Evolutionary conservation across 108 stramenopile genomes (phyloP).

Genomic region (Mayamaea pseudoterrestris): DNA sequence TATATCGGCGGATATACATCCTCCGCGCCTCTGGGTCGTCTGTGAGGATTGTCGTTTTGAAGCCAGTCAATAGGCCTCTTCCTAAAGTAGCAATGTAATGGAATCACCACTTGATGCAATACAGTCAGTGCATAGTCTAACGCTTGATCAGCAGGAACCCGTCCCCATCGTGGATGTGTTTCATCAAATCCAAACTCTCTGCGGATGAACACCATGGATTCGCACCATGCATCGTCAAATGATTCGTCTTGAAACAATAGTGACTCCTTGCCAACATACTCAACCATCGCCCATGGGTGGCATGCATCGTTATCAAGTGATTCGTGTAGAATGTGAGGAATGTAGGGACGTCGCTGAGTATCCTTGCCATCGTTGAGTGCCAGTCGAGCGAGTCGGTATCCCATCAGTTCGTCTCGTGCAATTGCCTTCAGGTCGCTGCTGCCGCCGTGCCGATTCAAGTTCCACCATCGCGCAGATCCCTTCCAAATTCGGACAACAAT

Average conservation of each 20-base stretch:
- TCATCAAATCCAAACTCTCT: conserved; percentile 81
- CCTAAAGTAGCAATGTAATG: conserved; percentile 41
- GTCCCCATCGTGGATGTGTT: conserved; percentile 80
- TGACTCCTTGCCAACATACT: conserved; percentile 23
- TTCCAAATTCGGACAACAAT: conserved; percentile 59
- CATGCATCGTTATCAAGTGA: conserved; percentile 1
- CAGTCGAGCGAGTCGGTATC: conserved; percentile 37
- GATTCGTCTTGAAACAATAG: not conserved
- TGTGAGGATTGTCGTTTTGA: no score
- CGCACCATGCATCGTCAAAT: conserved; percentile 15
- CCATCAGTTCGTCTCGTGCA: conserved; percentile 52
- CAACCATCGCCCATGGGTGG: conserved; percentile 37
- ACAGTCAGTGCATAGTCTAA: conserved; percentile 45
- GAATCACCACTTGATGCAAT: conserved; percentile 45
- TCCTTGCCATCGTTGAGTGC: conserved; percentile 27
- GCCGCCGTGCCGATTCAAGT: conserved; percentile 41
- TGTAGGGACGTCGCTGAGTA: conserved; percentile 27
- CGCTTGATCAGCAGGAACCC: conserved; percentile 46
- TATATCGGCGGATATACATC: no score
- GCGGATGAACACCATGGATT: conserved; percentile 50
- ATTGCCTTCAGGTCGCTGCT: conserved; percentile 9
- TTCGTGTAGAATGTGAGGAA: no score
- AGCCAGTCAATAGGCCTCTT: no score
- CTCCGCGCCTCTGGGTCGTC: no score
- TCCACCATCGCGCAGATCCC: conserved; percentile 70